Conservation (phyloP, 2,329 filamentous ascomycete genomes). For the Nigrospora oryzae region DNA sequence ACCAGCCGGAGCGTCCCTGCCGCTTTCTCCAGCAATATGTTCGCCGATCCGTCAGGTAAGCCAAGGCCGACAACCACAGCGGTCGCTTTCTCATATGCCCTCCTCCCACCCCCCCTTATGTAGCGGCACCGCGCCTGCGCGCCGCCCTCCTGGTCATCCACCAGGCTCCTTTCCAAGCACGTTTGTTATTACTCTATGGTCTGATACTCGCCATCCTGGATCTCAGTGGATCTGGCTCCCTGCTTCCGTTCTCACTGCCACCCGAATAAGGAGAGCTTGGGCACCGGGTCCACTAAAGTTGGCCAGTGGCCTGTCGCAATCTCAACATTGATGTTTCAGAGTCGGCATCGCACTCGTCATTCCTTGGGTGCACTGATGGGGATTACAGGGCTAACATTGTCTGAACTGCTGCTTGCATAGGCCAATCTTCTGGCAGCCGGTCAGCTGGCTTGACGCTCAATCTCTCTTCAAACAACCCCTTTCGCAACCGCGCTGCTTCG, state of each 20-base stretch:
- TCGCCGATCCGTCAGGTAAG: constrained; percentile 8
- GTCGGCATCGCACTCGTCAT: constrained; percentile 32
- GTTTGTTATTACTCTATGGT: neutral
- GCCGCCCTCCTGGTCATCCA: neutral
- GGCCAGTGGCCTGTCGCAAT: constrained; percentile 34
- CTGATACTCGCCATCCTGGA: constrained; percentile 1
- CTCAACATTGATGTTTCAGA: constrained; percentile 38
- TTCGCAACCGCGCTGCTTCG: constrained; percentile 63
- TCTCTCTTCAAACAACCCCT: constrained; percentile 77
- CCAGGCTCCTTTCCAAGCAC: constrained; percentile 1
- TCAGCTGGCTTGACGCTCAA: constrained; percentile 53
- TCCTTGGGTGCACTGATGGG: constrained; percentile 22
- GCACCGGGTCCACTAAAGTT: constrained; percentile 26
- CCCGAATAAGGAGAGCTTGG: neutral
- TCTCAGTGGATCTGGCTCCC: constrained; percentile 1
- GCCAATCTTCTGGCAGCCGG: constrained; percentile 26
- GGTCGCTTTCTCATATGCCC: neutral
- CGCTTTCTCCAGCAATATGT: constrained; percentile 3
- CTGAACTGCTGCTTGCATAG: constrained; percentile 21
- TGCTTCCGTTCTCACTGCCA: neutral
- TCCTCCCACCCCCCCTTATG: constrained; percentile 1
- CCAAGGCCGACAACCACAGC: neutral
- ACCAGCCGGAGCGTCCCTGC: neutral
- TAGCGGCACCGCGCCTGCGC: neutral
- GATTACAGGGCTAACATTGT: constrained; percentile 13